These are phyloP conservation scores for Taphrina populina DNA, from an alignment of 1,139 yeast genomes.

Conservation along the genomic window DNA sequence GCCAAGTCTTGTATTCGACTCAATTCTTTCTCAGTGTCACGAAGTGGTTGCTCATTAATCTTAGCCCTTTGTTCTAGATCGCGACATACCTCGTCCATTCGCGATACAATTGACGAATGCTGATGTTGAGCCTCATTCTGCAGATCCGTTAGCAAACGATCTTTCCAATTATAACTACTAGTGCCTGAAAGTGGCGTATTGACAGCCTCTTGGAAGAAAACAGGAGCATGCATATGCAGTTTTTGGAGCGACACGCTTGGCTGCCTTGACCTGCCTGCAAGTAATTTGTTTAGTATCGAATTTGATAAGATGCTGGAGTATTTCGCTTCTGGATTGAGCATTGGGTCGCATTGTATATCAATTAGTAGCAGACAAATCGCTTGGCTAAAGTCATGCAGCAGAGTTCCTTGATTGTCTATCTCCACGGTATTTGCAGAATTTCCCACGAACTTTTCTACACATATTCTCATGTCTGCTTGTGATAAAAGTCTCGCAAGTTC, in stretches of 20 bases:
- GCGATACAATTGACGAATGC: slow-evolving; percentile 10
- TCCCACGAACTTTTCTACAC: no score
- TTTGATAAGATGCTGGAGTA: not conserved
- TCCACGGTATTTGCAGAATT: no score
- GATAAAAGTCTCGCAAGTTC: no score
- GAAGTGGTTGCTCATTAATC: slow-evolving; percentile 16
- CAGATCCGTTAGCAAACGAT: slow-evolving; percentile 7
- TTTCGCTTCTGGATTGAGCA: not conserved
- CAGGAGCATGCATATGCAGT: not conserved
- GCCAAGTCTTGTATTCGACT: not conserved
- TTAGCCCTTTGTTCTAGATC: slow-evolving; percentile 21
- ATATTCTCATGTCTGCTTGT: no score
- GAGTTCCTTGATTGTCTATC: no score
- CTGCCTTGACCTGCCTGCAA: not conserved
- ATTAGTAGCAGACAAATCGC: not conserved
- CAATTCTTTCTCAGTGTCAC: slow-evolving; percentile 1
- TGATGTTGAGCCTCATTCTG: slow-evolving; percentile 18
- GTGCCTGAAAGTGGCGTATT: slow-evolving; percentile 23
- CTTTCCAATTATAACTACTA: slow-evolving; percentile 14
- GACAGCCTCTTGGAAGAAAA: slow-evolving; percentile 11
- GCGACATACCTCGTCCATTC: slow-evolving; percentile 15
- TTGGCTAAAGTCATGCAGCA: no score
- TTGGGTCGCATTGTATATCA: not conserved
- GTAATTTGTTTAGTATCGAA: not conserved
- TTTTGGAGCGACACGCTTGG: no score